Conservation (phyloP, 495 filamentous ascomycete genomes). For the Trichocladium uniseriatum region DNA sequence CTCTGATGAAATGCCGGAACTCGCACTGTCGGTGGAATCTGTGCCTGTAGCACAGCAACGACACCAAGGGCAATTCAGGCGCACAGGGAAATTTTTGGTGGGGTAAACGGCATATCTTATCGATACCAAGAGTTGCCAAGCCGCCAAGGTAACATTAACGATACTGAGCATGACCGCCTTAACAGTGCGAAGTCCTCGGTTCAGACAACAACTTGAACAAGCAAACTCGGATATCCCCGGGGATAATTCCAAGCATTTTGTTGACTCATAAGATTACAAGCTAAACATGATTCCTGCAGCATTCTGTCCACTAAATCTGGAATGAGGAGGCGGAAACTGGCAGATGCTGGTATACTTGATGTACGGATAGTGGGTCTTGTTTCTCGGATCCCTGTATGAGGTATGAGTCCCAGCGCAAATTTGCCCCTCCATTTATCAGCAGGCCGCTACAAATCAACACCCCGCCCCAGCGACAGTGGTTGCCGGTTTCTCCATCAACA, state of each 20-base stretch:
- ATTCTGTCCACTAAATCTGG: no score
- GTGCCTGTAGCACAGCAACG: neutral
- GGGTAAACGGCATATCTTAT: constrained; percentile 33
- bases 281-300: no score
- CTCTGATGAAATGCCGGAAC: neutral
- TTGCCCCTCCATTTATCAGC: constrained; percentile 42
- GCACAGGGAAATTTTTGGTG: constrained; percentile 35
- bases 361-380: no score
- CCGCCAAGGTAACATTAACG: no score
- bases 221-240: no score
- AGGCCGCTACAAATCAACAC: constrained; percentile 7
- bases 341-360: no score
- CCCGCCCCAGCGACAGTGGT: constrained; percentile 3
- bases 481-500: neutral
- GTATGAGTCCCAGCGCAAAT: constrained; percentile 23
- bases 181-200: no score
- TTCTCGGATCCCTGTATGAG: no score
- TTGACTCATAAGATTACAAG: neutral
- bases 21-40: neutral
- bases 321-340: no score
- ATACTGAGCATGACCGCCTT: neutral
- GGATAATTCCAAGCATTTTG: neutral
- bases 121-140: constrained; percentile 10
- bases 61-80: constrained; percentile 7
- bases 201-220: no score